A percentile compares a stretch with the other conserved stretches of the same genome.
phyloP scores from a whole-genome alignment of 257 asterid species.

The Penstemon eatonii region DNA sequence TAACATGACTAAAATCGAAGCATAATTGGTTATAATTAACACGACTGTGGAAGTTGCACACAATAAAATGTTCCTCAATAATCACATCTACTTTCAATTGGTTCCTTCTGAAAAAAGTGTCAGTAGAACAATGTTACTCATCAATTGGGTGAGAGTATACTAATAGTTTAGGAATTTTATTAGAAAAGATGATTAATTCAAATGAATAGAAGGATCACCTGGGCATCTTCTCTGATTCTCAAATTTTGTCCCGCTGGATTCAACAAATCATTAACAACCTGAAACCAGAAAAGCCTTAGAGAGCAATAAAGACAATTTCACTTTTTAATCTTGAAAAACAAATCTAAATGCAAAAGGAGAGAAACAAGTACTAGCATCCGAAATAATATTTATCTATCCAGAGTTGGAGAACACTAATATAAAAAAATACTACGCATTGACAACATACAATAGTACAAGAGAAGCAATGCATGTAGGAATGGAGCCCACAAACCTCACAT shows the following conservation, averaged over 20 bases:
- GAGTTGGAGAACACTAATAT: background rate
- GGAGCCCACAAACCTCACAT: conserved; percentile 21
- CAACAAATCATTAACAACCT: conserved; percentile 97
- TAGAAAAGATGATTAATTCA: conserved; percentile 6
- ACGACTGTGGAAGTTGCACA: conserved; percentile 9
- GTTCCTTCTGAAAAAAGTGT: background rate
- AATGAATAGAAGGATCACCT: conserved; percentile 51
- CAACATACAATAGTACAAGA: conserved; percentile 2
- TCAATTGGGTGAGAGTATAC: background rate
- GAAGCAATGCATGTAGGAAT: conserved; percentile 15
- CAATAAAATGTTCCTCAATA: conserved; percentile 6
- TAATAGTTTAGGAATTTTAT: conserved; percentile 16
- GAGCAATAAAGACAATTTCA: conserved; percentile 23
- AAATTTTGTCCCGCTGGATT: conserved; percentile 99
- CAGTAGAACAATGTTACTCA: conserved; percentile 7
- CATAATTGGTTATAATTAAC: conserved; percentile 3
- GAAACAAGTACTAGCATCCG: conserved; percentile 22
- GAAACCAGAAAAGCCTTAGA: conserved; percentile 36
- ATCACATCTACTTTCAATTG: conserved; percentile 21
- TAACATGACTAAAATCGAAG: background rate
- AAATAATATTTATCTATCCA: background rate
- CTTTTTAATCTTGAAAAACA: conserved; percentile 16
- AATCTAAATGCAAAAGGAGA: background rate
- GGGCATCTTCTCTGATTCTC: conserved; percentile 91
- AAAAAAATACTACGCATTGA: background rate